phyloP scores from a whole-genome alignment of 805 yeast genomes.

The Ogataea trehalophila region DNA sequence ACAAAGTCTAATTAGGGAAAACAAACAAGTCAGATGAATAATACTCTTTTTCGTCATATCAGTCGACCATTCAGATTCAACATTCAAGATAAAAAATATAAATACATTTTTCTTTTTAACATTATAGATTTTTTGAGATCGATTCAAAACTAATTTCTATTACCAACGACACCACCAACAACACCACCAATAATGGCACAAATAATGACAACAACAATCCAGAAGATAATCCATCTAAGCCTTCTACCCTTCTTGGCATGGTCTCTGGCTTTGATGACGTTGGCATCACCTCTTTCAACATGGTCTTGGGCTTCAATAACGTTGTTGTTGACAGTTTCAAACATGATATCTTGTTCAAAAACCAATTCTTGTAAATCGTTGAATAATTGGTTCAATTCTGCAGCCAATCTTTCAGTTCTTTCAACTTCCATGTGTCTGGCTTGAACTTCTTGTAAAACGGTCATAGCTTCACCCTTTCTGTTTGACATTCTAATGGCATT shows the following conservation, averaged over 20 bases:
- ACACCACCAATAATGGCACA: slow-evolving; percentile 63
- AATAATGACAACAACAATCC: slow-evolving; percentile 55
- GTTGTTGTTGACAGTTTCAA: slow-evolving; percentile 77
- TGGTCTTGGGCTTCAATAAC: slow-evolving; percentile 82
- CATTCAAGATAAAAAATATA: neutral
- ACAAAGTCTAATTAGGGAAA: too few species aligned
- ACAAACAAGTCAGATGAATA: too few species aligned
- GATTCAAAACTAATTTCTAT: slow-evolving; percentile 1
- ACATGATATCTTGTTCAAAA: slow-evolving; percentile 87
- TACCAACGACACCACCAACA: slow-evolving; percentile 51
- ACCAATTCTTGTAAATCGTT: slow-evolving; percentile 95
- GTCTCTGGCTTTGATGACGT: slow-evolving; percentile 84
- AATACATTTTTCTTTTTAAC: neutral
- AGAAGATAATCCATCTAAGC: slow-evolving; percentile 82
- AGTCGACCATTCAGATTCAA: neutral
- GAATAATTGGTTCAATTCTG: slow-evolving; percentile 90
- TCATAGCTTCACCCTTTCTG: slow-evolving; percentile 91
- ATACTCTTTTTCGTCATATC: too few species aligned
- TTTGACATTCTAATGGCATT: slow-evolving; percentile 85
- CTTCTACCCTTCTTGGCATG: slow-evolving; percentile 86
- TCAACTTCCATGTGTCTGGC: slow-evolving; percentile 91
- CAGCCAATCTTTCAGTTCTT: slow-evolving; percentile 92
- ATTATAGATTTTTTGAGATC: neutral
- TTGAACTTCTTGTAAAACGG: slow-evolving; percentile 94
- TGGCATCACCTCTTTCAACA: slow-evolving; percentile 91